phyloP scores from a whole-genome alignment of 2,329 filamentous ascomycete species.

The Penicillium freii region DNA sequence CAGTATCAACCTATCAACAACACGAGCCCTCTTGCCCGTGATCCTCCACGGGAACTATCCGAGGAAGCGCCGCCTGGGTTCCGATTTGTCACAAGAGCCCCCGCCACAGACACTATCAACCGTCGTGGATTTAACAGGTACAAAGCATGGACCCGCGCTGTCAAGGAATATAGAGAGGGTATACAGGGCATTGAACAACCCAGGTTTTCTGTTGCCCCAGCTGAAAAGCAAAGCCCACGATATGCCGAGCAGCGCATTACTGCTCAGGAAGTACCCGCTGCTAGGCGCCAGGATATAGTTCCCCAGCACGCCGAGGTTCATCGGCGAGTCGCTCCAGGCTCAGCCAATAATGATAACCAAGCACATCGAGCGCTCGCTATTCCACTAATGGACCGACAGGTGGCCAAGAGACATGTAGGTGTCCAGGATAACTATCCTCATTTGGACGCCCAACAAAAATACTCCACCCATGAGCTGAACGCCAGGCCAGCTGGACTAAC shows the following conservation, averaged over 20 bases:
- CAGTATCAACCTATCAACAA: constrained; percentile 33
- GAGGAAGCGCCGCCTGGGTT: constrained; percentile 40
- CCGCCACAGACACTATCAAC: constrained; percentile 37
- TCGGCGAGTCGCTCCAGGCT: constrained; percentile 16
- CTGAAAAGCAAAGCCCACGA: constrained; percentile 19
- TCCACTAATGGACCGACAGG: constrained; percentile 11
- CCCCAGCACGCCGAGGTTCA: constrained; percentile 13
- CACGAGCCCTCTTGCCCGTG: constrained; percentile 19
- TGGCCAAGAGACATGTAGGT: constrained; percentile 14
- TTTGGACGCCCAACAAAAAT: constrained; percentile 11
- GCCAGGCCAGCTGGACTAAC: constrained; percentile 24
- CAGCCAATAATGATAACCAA: constrained; percentile 14
- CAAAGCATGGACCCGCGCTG: constrained; percentile 48
- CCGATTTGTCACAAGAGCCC: constrained; percentile 34
- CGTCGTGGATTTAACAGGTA: constrained; percentile 48
- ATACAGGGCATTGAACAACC: constrained; percentile 19
- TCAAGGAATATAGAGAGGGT: constrained; percentile 40
- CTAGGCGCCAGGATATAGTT: constrained; percentile 11
- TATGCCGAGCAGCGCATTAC: constrained; percentile 20
- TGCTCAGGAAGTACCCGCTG: constrained; percentile 18
- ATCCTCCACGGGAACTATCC: constrained; percentile 28
- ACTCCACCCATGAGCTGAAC: constrained; percentile 10
- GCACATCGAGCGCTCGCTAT: constrained; percentile 8
- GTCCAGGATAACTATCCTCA: constrained; percentile 11
- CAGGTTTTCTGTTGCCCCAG: constrained; percentile 5